These are phyloP conservation scores for Flaveria linearis DNA, from an alignment of 129 eudicot genomes.

Conservation along the genomic window DNA sequence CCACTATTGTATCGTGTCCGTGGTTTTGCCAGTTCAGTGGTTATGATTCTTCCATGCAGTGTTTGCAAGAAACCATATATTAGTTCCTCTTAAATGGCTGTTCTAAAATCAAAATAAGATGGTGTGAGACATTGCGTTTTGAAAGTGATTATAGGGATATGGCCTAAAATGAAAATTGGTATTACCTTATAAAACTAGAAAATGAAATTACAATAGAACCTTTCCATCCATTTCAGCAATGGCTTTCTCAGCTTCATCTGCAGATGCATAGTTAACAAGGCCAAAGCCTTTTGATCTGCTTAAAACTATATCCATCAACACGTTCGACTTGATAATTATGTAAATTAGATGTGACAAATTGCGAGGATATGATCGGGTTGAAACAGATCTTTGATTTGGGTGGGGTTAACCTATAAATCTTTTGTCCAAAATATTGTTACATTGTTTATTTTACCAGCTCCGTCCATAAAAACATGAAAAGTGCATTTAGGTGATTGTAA, in stretches of 20 bases:
- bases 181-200: not conserved
- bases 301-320: conserved; percentile 71
- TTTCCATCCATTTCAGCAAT: conserved; percentile 74
- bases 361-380: no score
- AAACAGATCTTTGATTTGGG: no score
- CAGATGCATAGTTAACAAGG: conserved; percentile 79
- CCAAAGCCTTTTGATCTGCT: conserved; percentile 88
- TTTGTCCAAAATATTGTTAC: no score
- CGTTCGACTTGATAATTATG: conserved; percentile 15
- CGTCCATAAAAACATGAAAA: no score
- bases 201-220: conserved; percentile 31
- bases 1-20: conserved; percentile 31
- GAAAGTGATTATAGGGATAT: not conserved
- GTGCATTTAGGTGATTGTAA: no score
- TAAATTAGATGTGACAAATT: no score
- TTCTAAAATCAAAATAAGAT: not conserved
- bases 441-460: no score
- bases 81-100: not conserved
- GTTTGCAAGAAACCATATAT: conserved; percentile 42
- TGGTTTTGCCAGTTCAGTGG: conserved; percentile 70
- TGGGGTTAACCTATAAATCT: no score
- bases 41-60: conserved; percentile 65
- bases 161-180: not conserved
- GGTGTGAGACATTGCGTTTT: not conserved
- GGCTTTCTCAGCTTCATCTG: conserved; percentile 78